Evolutionary conservation across 345 rosid genomes (phyloP).

Genomic region (Moringa oleifera): DNA sequence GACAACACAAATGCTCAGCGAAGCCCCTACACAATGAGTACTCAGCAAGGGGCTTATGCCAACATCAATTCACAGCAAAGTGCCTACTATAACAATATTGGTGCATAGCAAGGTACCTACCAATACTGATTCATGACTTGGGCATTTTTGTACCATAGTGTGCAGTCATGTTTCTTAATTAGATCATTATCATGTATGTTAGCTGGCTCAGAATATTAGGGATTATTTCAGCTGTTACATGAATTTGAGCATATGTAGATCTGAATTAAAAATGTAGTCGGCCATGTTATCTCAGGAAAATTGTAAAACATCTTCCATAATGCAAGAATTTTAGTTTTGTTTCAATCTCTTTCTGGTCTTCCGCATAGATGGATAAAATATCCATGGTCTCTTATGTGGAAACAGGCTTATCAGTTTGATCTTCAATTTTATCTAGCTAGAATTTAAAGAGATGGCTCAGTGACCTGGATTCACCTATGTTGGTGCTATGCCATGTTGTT

Average conservation of each 20-base stretch:
- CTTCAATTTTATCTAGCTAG: too few relatives aligned
- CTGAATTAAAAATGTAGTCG: background rate
- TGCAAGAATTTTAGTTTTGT: background rate
- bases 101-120: constrained; percentile 26
- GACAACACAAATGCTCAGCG: constrained; percentile 17
- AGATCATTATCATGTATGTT: background rate
- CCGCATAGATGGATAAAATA: too few relatives aligned
- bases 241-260: background rate
- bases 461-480: too few relatives aligned
- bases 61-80: constrained; percentile 21
- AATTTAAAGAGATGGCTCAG: too few relatives aligned
- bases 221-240: background rate
- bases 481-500: too few relatives aligned
- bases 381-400: too few relatives aligned
- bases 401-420: too few relatives aligned
- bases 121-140: constrained; percentile 23
- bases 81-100: constrained; percentile 15
- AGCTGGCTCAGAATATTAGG: background rate
- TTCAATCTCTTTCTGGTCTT: too few relatives aligned
- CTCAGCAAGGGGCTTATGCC: constrained; percentile 11
- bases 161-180: background rate
- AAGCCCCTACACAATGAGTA: constrained; percentile 15
- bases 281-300: background rate
- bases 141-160: constrained; percentile 24
- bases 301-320: background rate